These are phyloP conservation scores for Blastobotrys apis DNA, from an alignment of 1,139 yeast genomes.

Conservation along the genomic window DNA sequence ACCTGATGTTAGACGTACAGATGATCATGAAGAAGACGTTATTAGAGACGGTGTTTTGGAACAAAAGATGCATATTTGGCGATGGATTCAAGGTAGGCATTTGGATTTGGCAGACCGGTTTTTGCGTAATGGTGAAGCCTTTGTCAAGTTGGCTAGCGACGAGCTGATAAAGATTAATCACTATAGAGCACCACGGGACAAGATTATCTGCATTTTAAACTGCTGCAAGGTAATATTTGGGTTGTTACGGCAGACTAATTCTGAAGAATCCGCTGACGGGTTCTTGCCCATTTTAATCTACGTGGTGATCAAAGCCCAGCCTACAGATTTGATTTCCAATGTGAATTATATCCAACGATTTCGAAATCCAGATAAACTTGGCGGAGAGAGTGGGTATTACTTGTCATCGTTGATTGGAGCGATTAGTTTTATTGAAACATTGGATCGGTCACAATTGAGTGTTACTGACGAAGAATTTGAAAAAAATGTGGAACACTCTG, in stretches of 20 bases:
- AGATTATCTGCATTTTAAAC: constrained; percentile 83
- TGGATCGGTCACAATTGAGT: constrained; percentile 56
- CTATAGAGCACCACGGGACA: constrained; percentile 92
- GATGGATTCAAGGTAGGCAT: constrained; percentile 76
- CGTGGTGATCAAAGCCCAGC: constrained; percentile 66
- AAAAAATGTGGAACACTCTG: constrained; percentile 36
- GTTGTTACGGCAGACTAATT: constrained; percentile 59
- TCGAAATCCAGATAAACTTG: constrained; percentile 66
- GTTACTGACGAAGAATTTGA: constrained; percentile 60
- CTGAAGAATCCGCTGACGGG: constrained; percentile 86
- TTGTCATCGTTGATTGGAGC: constrained; percentile 86
- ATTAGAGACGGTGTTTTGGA: constrained; percentile 54
- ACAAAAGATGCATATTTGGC: constrained; percentile 57
- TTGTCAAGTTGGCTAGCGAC: constrained; percentile 62
- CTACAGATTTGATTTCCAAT: constrained; percentile 64
- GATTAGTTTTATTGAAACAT: constrained; percentile 62
- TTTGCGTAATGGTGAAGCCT: constrained; percentile 47
- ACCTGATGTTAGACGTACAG: constrained; percentile 40
- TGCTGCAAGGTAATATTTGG: constrained; percentile 92
- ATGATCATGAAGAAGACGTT: constrained; percentile 58
- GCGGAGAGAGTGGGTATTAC: constrained; percentile 87
- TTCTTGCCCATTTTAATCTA: constrained; percentile 84
- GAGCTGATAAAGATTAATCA: constrained; percentile 71
- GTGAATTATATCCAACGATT: constrained; percentile 80
- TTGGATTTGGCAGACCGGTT: constrained; percentile 63